Conservation (phyloP, 441 rosid species). For the Gossypium schwendimanii region DNA sequence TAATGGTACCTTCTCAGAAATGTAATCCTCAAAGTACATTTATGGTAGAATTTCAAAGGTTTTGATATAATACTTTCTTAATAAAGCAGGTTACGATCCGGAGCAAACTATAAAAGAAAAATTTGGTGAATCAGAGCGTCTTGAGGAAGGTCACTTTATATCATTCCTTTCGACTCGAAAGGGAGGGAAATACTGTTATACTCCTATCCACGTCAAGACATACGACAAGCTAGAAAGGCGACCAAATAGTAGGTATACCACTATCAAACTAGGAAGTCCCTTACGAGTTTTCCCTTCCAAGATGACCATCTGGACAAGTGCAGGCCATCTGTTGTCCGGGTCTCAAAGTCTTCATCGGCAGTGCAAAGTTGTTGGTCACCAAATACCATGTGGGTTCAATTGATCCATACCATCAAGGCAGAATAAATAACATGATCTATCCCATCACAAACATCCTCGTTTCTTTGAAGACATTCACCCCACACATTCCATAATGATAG, state of each 20-base stretch:
- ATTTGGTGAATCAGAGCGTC: too few relatives aligned
- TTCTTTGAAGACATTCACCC: not conserved
- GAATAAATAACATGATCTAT: not conserved
- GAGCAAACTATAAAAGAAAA: too few relatives aligned
- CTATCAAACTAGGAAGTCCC: not conserved
- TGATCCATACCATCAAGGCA: too few relatives aligned
- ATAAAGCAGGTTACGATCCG: not conserved
- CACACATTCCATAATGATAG: not conserved
- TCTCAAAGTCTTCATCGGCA: too few relatives aligned
- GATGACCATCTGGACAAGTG: not conserved
- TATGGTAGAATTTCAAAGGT: not conserved
- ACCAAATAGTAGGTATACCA: not conserved
- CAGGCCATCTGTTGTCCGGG: too few relatives aligned
- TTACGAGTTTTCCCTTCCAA: not conserved
- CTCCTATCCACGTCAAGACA: not conserved
- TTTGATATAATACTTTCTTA: not conserved
- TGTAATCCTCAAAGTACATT: not conserved
- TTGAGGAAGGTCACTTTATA: not conserved
- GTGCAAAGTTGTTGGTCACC: too few relatives aligned
- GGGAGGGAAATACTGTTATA: not conserved
- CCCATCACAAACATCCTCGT: not conserved
- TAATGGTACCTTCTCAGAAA: not conserved
- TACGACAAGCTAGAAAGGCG: not conserved
- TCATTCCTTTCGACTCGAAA: not conserved
- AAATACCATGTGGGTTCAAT: too few relatives aligned